phyloP scores from a whole-genome alignment of 768 basidiomycete genomes.

The Plicaturopsis crispa region DNA sequence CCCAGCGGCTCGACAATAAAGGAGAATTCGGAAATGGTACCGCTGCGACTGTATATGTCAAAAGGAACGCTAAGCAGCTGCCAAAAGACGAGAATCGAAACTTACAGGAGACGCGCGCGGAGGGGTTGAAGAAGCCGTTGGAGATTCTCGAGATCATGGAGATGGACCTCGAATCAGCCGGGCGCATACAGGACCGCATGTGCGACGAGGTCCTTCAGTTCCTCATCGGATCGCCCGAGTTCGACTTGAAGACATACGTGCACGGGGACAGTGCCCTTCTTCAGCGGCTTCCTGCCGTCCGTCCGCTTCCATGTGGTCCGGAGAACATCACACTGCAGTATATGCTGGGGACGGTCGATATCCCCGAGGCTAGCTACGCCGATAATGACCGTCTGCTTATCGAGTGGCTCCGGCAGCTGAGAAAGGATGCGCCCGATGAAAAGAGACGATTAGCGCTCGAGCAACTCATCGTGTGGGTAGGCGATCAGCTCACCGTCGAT shows the following conservation, averaged over 20 bases:
- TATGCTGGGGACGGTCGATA: conserved; percentile 25
- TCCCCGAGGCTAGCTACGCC: conserved; percentile 32
- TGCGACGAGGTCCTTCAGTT: conserved; percentile 17
- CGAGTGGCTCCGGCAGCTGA: conserved; percentile 24
- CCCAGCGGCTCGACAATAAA: conserved; percentile 29
- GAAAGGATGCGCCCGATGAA: conserved; percentile 11
- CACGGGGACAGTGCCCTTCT: conserved; percentile 11
- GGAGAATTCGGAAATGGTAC: conserved; percentile 27
- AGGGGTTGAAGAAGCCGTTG: conserved; percentile 16
- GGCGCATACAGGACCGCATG: conserved; percentile 6
- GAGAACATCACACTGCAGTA: conserved; percentile 23
- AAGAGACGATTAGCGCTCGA: conserved; percentile 14
- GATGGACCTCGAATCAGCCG: conserved; percentile 9
- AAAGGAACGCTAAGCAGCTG: conserved; percentile 13
- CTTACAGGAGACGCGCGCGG: conserved; percentile 13
- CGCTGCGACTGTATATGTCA: conserved; percentile 24
- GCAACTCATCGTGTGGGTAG: conserved; percentile 22
- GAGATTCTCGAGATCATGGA: conserved; percentile 15
- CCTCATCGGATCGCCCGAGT: conserved; percentile 20
- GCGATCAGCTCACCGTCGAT: conserved; percentile 31
- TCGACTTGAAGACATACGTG: conserved; percentile 20
- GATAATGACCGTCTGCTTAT: conserved; percentile 22
- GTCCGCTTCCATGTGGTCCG: conserved; percentile 18
- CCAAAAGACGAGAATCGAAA: conserved; percentile 9
- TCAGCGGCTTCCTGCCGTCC: conserved; percentile 11